Conservation (phyloP, 345 rosid species). For the Moringa oleifera region DNA sequence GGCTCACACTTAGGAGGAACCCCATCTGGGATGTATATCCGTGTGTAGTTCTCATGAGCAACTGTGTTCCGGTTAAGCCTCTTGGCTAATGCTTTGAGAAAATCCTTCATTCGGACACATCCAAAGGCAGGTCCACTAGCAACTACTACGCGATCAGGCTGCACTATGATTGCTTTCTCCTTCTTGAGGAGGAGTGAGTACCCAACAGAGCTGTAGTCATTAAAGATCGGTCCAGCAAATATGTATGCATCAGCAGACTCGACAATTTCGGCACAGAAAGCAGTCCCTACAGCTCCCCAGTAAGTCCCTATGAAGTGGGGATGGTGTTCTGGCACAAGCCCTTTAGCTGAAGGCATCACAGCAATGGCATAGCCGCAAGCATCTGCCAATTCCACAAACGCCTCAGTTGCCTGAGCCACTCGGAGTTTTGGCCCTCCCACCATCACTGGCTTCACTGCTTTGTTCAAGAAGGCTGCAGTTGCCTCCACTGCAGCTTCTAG, state of each 20-base stretch:
- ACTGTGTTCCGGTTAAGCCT: slow-evolving; percentile 33
- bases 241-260: slow-evolving; percentile 60
- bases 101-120: slow-evolving; percentile 49
- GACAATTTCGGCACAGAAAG: slow-evolving; percentile 50
- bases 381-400: slow-evolving; percentile 42
- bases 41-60: slow-evolving; percentile 40
- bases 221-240: slow-evolving; percentile 52
- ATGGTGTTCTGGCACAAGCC: slow-evolving; percentile 49
- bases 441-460: slow-evolving; percentile 58
- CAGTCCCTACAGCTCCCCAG: slow-evolving; percentile 52
- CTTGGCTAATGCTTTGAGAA: slow-evolving; percentile 38
- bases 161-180: slow-evolving; percentile 45
- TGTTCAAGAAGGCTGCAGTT: slow-evolving; percentile 42
- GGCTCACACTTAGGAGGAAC: slow-evolving; percentile 29
- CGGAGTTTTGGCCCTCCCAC: slow-evolving; percentile 50
- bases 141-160: slow-evolving; percentile 50
- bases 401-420: slow-evolving; percentile 38
- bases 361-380: slow-evolving; percentile 46
- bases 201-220: slow-evolving; percentile 48
- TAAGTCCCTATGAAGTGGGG: slow-evolving; percentile 55
- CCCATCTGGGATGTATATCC: slow-evolving; percentile 50
- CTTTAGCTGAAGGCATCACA: slow-evolving; percentile 58
- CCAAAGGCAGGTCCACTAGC: slow-evolving; percentile 47
- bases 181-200: slow-evolving; percentile 47
- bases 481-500: slow-evolving; percentile 55